Conservation (phyloP, 208 protist species). For the Histomonas meleagridis region DNA sequence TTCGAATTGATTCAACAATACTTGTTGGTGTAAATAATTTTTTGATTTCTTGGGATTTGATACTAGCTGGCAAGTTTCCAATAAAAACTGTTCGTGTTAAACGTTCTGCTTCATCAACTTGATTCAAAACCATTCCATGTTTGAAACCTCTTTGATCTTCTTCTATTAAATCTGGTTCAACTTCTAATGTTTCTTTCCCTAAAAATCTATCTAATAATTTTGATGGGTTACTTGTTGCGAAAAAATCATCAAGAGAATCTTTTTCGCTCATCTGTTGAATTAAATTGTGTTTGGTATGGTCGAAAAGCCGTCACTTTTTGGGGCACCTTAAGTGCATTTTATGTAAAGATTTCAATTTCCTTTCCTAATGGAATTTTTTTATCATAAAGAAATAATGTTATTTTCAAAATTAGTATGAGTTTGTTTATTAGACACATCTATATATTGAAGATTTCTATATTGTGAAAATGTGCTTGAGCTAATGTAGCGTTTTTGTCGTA, state of each 20-base stretch:
- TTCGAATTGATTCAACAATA: neutral
- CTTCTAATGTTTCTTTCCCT: neutral
- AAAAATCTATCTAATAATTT: neutral
- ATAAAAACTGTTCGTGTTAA: neutral
- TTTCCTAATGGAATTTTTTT: no score
- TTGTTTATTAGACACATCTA: no score
- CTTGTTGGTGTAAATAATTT: neutral
- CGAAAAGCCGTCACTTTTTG: no score
- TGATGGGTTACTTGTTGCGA: neutral
- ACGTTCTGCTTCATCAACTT: neutral
- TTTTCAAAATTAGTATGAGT: no score
- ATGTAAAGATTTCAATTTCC: no score
- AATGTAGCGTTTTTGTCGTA: no score
- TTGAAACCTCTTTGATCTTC: neutral
- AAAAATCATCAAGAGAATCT: neutral
- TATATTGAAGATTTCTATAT: no score
- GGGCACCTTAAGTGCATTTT: no score
- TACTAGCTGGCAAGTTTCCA: neutral
- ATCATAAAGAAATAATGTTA: no score
- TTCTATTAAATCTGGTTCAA: neutral
- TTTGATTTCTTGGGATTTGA: neutral
- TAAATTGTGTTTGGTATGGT: neutral
- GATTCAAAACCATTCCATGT: no score
- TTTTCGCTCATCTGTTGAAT: neutral
- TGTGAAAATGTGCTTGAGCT: no score